Evolutionary conservation across 805 yeast species (phyloP).

Genomic region (Candida sphagnicola): DNA sequence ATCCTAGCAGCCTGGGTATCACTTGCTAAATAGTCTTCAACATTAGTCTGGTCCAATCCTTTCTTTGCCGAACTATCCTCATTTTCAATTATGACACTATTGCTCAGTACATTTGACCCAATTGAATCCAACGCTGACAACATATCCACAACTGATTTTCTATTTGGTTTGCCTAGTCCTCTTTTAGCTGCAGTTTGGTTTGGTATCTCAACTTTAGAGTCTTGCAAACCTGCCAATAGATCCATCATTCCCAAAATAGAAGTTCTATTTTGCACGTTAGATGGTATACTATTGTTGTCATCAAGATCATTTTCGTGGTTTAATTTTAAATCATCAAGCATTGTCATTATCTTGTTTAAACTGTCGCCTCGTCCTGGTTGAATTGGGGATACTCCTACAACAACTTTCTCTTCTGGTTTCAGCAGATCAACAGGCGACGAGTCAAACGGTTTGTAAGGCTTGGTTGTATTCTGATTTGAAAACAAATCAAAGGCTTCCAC

Average conservation of each 20-base stretch:
- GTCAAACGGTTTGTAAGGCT: too few relatives aligned
- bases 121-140: constrained; percentile 20
- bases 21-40: neutral
- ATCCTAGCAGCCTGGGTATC: constrained; percentile 2
- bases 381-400: too few relatives aligned
- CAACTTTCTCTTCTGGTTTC: too few relatives aligned
- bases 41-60: constrained; percentile 10
- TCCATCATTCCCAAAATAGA: constrained; percentile 29
- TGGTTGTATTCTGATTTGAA: constrained; percentile 1
- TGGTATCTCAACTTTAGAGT: constrained; percentile 4
- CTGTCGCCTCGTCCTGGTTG: too few relatives aligned
- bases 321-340: too few relatives aligned
- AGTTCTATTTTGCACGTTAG: too few relatives aligned
- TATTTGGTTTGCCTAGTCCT: constrained; percentile 13
- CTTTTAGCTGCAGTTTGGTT: constrained; percentile 6
- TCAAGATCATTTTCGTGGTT: too few relatives aligned
- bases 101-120: constrained; percentile 13
- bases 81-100: too few relatives aligned
- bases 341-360: too few relatives aligned
- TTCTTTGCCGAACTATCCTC: too few relatives aligned
- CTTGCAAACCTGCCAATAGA: constrained; percentile 18
- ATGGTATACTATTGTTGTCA: too few relatives aligned
- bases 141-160: constrained; percentile 30
- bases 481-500: constrained; percentile 13
- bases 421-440: too few relatives aligned